Base-by-base conservation (phyloP, 1,284 basidiomycete species). In the Marasmius fiardii region DNA sequence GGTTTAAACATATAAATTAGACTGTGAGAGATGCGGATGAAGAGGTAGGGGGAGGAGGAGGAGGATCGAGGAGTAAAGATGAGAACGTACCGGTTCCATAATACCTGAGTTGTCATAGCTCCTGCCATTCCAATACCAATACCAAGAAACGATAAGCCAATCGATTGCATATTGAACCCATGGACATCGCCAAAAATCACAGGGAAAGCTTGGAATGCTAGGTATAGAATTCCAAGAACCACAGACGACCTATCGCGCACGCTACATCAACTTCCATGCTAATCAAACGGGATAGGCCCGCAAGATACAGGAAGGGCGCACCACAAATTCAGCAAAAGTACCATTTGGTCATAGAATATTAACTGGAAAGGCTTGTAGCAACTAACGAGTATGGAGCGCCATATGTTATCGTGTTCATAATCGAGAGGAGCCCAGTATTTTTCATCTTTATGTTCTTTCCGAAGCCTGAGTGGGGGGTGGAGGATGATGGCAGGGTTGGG, bases 201-300 rank as follows among this genome's bases (percentile, higher is more conserved):
- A 0, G 85, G 85, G 61, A 88, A 89, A 0, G 83, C 84, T 60
- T 85, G 79, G 68, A 92, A 91, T 12, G 85, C 79, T 2, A 90
- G 77, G 67, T 93, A 93, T 0, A 92, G 73, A 48, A 93, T 87
- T 0, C 88, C 90, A 7, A 93, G 81, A 21, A 92, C 72, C 14
- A 90, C 69, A 0, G 88, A 74, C 24, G 72, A 76, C 79, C 70
- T 72, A 31, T 2, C 18, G 11, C 20, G 21, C 3, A 20, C 6
- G 18, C n/a, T n/a, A n/a, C n/a, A n/a, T n/a, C n/a, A n/a, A n/a
- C n/a, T n/a, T n/a, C n/a, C n/a, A n/a, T n/a, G n/a, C n/a, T n/a
- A n/a, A n/a, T n/a, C n/a, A n/a, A n/a, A n/a, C n/a, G n/a, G n/a
- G n/a, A n/a, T n/a, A n/a, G n/a, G n/a, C n/a, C n/a, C n/a, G n/a